Evolutionary conservation across 2,329 filamentous ascomycete genomes (phyloP).

Genomic region (Aspergillus sp.): DNA sequence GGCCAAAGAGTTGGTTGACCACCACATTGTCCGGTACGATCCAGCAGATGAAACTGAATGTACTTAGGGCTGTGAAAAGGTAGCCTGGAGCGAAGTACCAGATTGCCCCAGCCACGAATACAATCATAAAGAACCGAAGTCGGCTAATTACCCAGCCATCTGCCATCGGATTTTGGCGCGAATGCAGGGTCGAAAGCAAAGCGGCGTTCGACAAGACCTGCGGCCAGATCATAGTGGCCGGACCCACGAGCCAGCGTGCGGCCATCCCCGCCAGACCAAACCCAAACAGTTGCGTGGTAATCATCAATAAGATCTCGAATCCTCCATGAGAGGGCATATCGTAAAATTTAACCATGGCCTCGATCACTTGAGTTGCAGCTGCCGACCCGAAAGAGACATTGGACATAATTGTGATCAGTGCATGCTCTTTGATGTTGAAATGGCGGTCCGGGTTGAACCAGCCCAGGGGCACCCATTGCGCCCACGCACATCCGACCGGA

Average conservation of each 20-base stretch:
- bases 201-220: slow-evolving; percentile 55
- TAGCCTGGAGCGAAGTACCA: slow-evolving; percentile 59
- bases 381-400: slow-evolving; percentile 52
- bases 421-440: slow-evolving; percentile 46
- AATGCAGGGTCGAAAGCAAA: slow-evolving; percentile 47
- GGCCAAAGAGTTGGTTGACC: slow-evolving; percentile 73
- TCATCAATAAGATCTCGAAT: slow-evolving; percentile 61
- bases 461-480: slow-evolving; percentile 41
- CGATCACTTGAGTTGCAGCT: slow-evolving; percentile 41
- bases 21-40: slow-evolving; percentile 67
- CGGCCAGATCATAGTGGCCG: slow-evolving; percentile 67
- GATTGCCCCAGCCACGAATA: slow-evolving; percentile 34
- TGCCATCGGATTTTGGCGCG: slow-evolving; percentile 33
- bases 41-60: slow-evolving; percentile 73
- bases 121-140: slow-evolving; percentile 39
- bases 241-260: slow-evolving; percentile 60
- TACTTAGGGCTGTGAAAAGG: slow-evolving; percentile 67
- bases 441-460: slow-evolving; percentile 47
- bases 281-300: slow-evolving; percentile 65
- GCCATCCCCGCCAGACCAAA: slow-evolving; percentile 64
- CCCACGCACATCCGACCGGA: slow-evolving; percentile 46
- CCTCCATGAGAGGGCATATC: slow-evolving; percentile 59
- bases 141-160: slow-evolving; percentile 48
- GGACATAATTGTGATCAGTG: slow-evolving; percentile 49
- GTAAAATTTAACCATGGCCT: slow-evolving; percentile 53